phyloP scores from a whole-genome alignment of 2,329 filamentous ascomycete genomes.

The Herpotrichia juniperi region DNA sequence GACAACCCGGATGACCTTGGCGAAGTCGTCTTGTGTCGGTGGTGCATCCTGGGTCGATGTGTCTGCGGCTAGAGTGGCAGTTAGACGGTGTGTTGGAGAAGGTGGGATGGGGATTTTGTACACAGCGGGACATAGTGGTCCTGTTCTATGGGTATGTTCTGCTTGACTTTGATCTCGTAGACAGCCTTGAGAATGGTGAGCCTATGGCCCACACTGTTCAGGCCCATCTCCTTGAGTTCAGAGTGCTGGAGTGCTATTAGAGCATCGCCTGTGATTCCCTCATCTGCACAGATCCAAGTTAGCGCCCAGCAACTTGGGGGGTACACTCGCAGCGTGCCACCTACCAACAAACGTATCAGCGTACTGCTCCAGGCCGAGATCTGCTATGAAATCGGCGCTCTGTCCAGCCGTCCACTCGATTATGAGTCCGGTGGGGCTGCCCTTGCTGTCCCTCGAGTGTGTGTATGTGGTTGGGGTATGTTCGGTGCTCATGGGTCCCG shows the following conservation, averaged over 20 bases:
- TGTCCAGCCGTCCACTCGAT: constrained; percentile 85
- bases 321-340: constrained; percentile 48
- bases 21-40: constrained; percentile 92
- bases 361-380: constrained; percentile 82
- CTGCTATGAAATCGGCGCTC: constrained; percentile 85
- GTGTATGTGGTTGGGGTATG: constrained; percentile 82
- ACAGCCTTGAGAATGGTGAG: constrained; percentile 94
- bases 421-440: constrained; percentile 75
- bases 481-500: constrained; percentile 72
- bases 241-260: constrained; percentile 88
- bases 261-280: constrained; percentile 92
- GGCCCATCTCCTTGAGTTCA: constrained; percentile 93
- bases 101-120: constrained; percentile 56
- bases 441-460: constrained; percentile 66
- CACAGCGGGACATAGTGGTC: constrained; percentile 94
- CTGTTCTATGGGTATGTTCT: constrained; percentile 87
- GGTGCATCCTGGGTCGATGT: constrained; percentile 83
- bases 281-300: constrained; percentile 64
- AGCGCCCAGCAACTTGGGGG: constrained; percentile 2
- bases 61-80: constrained; percentile 73
- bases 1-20: constrained; percentile 86
- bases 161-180: constrained; percentile 94
- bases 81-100: constrained; percentile 8
- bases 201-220: constrained; percentile 89
- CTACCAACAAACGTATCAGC: constrained; percentile 81